A percentile compares a stretch with the other conserved stretches of the same genome.
Conservation (phyloP, 2,329 filamentous ascomycete species). For the Aquanectria penicillioides region DNA sequence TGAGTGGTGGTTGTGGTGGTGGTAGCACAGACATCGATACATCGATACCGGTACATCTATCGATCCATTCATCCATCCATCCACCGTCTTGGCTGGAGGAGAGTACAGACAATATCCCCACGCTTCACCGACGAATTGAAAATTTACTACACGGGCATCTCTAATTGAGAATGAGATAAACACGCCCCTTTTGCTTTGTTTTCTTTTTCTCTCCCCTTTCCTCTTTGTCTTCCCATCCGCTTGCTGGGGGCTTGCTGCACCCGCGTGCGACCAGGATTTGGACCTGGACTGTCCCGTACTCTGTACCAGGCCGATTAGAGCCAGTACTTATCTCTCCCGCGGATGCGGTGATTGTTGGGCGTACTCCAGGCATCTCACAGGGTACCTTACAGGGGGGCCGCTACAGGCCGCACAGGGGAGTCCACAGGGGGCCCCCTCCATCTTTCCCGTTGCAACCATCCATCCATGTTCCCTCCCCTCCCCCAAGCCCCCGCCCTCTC, state of each 20-base stretch:
- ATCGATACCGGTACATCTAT: too few relatives aligned
- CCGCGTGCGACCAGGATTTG: conserved; percentile 6
- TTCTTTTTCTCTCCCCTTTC: neutral
- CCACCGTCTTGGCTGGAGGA: too few relatives aligned
- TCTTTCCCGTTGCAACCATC: neutral
- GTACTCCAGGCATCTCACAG: neutral
- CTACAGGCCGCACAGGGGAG: too few relatives aligned
- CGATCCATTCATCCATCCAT: too few relatives aligned
- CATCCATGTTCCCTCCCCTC: conserved; percentile 5
- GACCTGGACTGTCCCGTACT: neutral
- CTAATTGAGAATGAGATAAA: too few relatives aligned
- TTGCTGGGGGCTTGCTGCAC: conserved; percentile 4
- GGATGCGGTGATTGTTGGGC: neutral
- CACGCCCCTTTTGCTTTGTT: neutral
- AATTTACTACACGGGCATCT: too few relatives aligned
- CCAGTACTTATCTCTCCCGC: neutral
- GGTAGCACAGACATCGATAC: too few relatives aligned
- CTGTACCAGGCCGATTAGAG: neutral
- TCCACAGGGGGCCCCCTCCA: neutral
- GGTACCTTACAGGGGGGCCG: conserved; percentile 3
- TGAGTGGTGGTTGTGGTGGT: too few relatives aligned
- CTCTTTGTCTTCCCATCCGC: conserved; percentile 8
- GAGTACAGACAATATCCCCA: too few relatives aligned
- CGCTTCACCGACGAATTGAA: too few relatives aligned
- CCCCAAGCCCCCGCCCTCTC: too few relatives aligned